Base-by-base conservation (phyloP, 495 filamentous ascomycete genomes). In the Cairneyella variabilis region DNA sequence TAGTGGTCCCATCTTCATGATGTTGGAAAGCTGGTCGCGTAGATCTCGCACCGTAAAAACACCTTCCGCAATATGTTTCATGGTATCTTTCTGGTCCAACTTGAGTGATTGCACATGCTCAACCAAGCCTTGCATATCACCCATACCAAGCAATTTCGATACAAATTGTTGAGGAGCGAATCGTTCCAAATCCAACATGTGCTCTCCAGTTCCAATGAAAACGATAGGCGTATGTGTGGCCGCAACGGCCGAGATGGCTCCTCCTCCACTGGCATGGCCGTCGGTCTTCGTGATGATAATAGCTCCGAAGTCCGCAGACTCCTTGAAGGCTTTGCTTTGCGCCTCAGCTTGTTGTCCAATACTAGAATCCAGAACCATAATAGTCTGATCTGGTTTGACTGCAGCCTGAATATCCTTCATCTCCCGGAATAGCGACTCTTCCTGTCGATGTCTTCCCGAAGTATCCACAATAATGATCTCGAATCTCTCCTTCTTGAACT, bases 281-380 rank as follows among this genome's bases (percentile, higher is more conserved):
- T 98, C 93, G 0, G 93, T 97, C 74, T 98, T 98, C 48, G 93
- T 97, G 62, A 98, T 96, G 53, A 98, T 95, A 65, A 98, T 98
- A 53, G 95, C 93, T 60, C 93, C 93, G 64, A 97, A 98, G 70
- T 96, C 90, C 4, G 93, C 93, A 8, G 91, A 89, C 49, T 95
- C 92, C 65, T 99, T 97, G 81, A 99, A 99, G 0, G 93, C 93
- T 53, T 91, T 84, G 22, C 89, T 90, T 62, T 99, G 93, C 2
- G 85, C 86, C 69, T 99, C 93, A 3, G 93, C 93, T 53, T 90
- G 84, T 69, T 99, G 93, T 59, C 93, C 93, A 61, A 99, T 97
- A 37, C 88, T 91, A 21, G 92, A 85, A 70, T 99, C 93, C 21
- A 99, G 80, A 39, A 97, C 95, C 81, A 99, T 92, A 62, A 99